Evolutionary conservation across 345 rosid genomes (phyloP), one percentile per base, ranked within the genome.

Genomic region (Geranium brycei): DNA sequence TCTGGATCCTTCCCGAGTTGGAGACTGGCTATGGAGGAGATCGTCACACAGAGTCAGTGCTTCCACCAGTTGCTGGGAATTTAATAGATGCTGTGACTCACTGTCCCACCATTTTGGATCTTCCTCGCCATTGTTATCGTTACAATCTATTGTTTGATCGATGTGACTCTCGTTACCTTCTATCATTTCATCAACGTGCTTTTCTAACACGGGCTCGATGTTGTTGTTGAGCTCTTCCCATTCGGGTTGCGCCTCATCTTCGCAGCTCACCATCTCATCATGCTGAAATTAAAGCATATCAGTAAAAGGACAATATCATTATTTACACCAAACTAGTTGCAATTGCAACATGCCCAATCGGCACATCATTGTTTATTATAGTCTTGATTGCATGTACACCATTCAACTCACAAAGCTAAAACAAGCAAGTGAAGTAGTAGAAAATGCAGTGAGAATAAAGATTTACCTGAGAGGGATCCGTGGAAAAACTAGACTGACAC

Each of bases 41-140:
- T 93, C 99, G 4, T 83, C 96, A 2, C 96, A 90, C 41, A 93
- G 70, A 71, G 95, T 86, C 68, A 93, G 79, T 19, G 85, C 91
- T 82, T 90, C 97, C 70, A 85, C 97, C 12, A 93, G 87, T 79
- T 93, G 99, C 40, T 93, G 96, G 0, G 99, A 90, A 69, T 88
- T 71, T 79, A 88, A 75, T 69, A 90, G 61, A 68, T 70, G 66
- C 74, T 90, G 95, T 4, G 91, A 88, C 68, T 73, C 96, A 31
- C 87, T 76, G 62, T 89, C 99, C 83, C 86, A 80, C 97, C 96
- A 93, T 68, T 81, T 88, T 15, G 70, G 63, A 1, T 81, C 80
- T 64, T 86, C 96, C 75, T 77, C 95, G 12, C 60, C 76, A 63
- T 62, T 65, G 68, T 76, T 64, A 65, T 82, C 83, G 64, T 73